phyloP scores from a whole-genome alignment of 2,329 filamentous ascomycete genomes.

The Tolypocladium pustulatum region DNA sequence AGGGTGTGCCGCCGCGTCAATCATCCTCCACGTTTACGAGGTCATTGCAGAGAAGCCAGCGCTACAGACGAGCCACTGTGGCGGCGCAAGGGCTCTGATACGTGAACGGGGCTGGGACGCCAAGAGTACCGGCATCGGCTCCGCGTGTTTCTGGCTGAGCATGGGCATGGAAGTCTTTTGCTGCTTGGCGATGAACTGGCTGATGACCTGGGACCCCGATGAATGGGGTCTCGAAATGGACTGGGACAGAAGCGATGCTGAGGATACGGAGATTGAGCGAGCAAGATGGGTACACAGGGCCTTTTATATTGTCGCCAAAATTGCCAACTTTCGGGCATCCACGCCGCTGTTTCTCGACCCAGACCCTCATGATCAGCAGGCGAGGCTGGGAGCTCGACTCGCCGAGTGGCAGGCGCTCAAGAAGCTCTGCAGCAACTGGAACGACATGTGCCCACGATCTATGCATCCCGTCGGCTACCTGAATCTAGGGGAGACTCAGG shows the following conservation, averaged over 20 bases:
- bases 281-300: neutral
- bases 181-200: neutral
- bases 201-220: neutral
- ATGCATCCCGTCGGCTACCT: neutral
- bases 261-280: neutral
- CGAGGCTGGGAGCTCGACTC: neutral
- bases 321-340: neutral
- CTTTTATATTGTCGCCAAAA: neutral
- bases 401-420: neutral
- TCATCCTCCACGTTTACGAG: neutral
- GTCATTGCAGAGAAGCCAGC: neutral
- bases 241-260: neutral
- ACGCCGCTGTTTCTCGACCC: neutral
- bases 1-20: neutral
- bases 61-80: neutral
- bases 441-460: neutral
- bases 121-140: neutral
- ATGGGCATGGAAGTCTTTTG: neutral
- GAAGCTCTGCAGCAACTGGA: neutral
- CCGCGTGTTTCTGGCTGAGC: neutral
- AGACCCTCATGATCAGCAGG: neutral
- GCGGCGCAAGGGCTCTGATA: neutral
- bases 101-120: neutral
- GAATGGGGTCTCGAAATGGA: neutral
- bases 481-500: neutral